Percentiles rank a stretch among this genome's conserved stretches.
These are phyloP conservation scores for Elongisporangium undulatum DNA, from an alignment of 352 stramenopile species.

Conservation along the genomic window DNA sequence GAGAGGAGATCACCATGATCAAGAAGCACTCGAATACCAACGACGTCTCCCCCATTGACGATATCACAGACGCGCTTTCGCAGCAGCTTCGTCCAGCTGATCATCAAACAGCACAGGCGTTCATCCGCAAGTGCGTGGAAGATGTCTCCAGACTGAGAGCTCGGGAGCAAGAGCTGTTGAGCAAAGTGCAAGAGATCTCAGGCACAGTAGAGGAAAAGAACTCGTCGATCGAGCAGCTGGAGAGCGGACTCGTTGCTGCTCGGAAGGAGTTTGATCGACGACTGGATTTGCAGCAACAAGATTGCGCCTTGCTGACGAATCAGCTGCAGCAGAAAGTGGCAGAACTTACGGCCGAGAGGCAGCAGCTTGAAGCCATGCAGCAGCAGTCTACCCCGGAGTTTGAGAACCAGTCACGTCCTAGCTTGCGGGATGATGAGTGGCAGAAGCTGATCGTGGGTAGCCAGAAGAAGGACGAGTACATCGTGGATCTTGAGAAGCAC, in stretches of 20 bases:
- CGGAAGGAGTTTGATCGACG: conserved; percentile 70
- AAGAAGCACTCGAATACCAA: conserved; percentile 33
- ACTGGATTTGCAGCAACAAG: conserved; percentile 44
- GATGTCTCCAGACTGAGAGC: conserved; percentile 46
- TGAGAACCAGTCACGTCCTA: conserved; percentile 4
- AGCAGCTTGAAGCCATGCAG: conserved; percentile 7
- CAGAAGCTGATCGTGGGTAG: conserved; percentile 61
- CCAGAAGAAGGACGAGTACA: conserved; percentile 85
- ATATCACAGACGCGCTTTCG: conserved; percentile 21
- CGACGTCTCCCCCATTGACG: conserved; percentile 43
- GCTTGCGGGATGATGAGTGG: conserved; percentile 39
- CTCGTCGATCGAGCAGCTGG: conserved; percentile 42
- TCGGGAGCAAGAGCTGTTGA: conserved; percentile 34
- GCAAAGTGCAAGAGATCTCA: conserved; percentile 30
- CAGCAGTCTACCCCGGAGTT: neutral
- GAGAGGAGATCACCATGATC: conserved; percentile 48
- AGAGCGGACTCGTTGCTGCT: conserved; percentile 52
- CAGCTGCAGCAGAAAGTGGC: conserved; percentile 41
- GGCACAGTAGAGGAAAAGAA: conserved; percentile 45
- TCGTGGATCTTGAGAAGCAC: conserved; percentile 77
- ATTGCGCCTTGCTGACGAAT: conserved; percentile 21
- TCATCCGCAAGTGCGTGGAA: conserved; percentile 50
- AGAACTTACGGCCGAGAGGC: conserved; percentile 14
- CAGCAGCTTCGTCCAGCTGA: conserved; percentile 16
- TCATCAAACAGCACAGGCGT: conserved; percentile 1